A percentile compares a stretch with the other conserved stretches of the same genome.
Conservation (phyloP, 2,329 filamentous ascomycete species). For the Tricladium varicosporioides region DNA sequence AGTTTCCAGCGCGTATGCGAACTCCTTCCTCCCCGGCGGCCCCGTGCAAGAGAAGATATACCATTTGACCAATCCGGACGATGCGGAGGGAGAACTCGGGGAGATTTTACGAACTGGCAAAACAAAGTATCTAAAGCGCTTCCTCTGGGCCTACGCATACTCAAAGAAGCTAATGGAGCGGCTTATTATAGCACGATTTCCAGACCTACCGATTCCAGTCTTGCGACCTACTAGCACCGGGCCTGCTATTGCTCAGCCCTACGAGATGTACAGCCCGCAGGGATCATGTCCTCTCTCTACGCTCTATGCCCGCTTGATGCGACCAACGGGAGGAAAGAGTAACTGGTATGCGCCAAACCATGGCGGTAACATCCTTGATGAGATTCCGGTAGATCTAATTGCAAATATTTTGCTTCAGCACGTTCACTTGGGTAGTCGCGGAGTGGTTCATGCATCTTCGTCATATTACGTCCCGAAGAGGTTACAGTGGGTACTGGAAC, state of each 20-base stretch:
- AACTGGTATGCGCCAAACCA: not conserved
- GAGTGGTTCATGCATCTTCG: slow-evolving; percentile 7
- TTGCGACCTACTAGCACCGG: slow-evolving; percentile 6
- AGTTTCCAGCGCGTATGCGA: slow-evolving; percentile 11
- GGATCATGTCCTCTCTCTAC: slow-evolving; percentile 6
- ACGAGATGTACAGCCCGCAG: slow-evolving; percentile 6
- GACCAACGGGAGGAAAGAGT: slow-evolving; percentile 3
- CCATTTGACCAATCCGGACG: not conserved
- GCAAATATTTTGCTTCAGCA: slow-evolving; percentile 11
- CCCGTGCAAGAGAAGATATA: not conserved
- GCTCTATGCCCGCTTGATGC: slow-evolving; percentile 6
- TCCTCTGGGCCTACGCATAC: slow-evolving; percentile 10
- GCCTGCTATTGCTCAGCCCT: slow-evolving; percentile 8
- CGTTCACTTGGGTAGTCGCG: slow-evolving; percentile 3
- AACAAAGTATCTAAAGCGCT: slow-evolving; percentile 8
- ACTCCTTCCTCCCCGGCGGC: slow-evolving; percentile 1
- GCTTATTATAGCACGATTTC: slow-evolving; percentile 2
- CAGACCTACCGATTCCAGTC: slow-evolving; percentile 5
- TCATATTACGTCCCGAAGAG: slow-evolving; percentile 7
- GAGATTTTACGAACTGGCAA: slow-evolving; percentile 9
- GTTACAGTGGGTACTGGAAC: slow-evolving; percentile 1
- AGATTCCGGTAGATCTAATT: slow-evolving; percentile 11
- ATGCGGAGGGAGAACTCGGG: not conserved
- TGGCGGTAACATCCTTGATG: slow-evolving; percentile 8
- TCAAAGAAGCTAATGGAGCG: slow-evolving; percentile 10